A percentile compares a stretch with the other conserved stretches of the same genome.
These are phyloP conservation scores for Aspergillus piperis DNA, from an alignment of 2,329 filamentous ascomycete species.

Conservation along the genomic window DNA sequence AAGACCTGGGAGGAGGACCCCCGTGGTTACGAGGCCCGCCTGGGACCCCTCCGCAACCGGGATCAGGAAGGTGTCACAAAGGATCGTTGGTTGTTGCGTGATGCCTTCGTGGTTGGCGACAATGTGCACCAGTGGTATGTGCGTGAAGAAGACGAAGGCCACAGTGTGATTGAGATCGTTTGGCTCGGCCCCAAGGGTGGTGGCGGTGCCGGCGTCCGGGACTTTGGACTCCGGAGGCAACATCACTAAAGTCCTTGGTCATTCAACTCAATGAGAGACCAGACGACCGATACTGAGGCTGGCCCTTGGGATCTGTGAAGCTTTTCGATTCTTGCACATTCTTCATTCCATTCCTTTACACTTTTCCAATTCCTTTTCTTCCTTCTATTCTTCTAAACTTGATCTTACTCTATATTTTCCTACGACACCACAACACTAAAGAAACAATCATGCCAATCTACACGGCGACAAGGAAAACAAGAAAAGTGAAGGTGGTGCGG, in stretches of 20 bases:
- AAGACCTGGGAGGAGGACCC: slow-evolving; percentile 49
- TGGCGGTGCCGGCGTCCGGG: slow-evolving; percentile 38
- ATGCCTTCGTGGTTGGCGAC: slow-evolving; percentile 43
- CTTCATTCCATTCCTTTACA: slow-evolving; percentile 19
- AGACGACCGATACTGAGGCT: slow-evolving; percentile 33
- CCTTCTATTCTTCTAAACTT: neutral
- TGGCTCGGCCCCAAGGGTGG: slow-evolving; percentile 45
- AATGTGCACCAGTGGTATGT: slow-evolving; percentile 48
- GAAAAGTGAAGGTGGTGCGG: slow-evolving; percentile 10
- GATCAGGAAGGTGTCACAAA: slow-evolving; percentile 43
- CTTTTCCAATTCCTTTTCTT: slow-evolving; percentile 13
- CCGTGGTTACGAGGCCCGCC: slow-evolving; percentile 41
- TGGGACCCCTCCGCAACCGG: slow-evolving; percentile 43
- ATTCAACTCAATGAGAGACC: slow-evolving; percentile 19
- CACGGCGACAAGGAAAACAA: slow-evolving; percentile 13
- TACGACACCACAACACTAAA: slow-evolving; percentile 10
- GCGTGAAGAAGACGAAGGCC: slow-evolving; percentile 42
- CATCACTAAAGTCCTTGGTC: slow-evolving; percentile 27
- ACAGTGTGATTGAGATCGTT: slow-evolving; percentile 47
- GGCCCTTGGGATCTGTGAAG: slow-evolving; percentile 36
- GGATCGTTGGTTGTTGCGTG: slow-evolving; percentile 44
- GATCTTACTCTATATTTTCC: slow-evolving; percentile 2
- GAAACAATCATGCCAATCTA: slow-evolving; percentile 9
- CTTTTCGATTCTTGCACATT: slow-evolving; percentile 41
- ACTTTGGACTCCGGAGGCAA: slow-evolving; percentile 29